Conservation (phyloP, 176 grass and related monocot genomes). For the Thinopyrum elongatum region DNA sequence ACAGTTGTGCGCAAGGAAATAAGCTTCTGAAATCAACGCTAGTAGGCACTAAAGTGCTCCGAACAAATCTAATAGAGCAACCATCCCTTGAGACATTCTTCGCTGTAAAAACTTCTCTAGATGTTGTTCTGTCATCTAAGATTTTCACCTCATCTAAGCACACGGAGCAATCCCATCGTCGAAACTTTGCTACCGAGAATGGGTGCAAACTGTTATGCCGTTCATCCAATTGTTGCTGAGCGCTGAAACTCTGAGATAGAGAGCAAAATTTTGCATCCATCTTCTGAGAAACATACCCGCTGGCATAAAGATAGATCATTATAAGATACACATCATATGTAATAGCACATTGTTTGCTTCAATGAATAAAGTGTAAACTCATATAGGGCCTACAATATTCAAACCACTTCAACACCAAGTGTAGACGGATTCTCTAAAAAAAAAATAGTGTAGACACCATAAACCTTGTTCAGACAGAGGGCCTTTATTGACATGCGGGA, state of each 20-base stretch:
- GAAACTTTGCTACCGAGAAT: constrained; percentile 43
- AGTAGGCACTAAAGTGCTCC: constrained; percentile 32
- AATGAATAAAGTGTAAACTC: constrained; percentile 20
- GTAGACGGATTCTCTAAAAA: neutral
- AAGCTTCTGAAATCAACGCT: constrained; percentile 26
- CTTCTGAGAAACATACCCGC: constrained; percentile 59
- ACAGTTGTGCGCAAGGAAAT: constrained; percentile 36
- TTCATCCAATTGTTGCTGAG: constrained; percentile 24
- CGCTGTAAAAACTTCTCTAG: constrained; percentile 15
- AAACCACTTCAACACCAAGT: neutral
- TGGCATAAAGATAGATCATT: constrained; percentile 40
- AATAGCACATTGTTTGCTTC: constrained; percentile 25
- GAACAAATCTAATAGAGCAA: constrained; percentile 60
- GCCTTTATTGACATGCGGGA: constrained; percentile 11
- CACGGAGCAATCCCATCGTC: constrained; percentile 61
- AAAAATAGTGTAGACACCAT: neutral
- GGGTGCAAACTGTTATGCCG: neutral
- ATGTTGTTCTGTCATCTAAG: constrained; percentile 8
- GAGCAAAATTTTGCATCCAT: constrained; percentile 44
- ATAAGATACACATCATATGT: constrained; percentile 2
- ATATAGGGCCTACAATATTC: neutral
- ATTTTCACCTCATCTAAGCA: constrained; percentile 44
- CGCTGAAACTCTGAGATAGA: constrained; percentile 40
- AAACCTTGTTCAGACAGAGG: constrained; percentile 5
- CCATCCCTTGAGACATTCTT: constrained; percentile 32